phyloP scores from a whole-genome alignment of 257 asterid species.

The Nicotiana benthamiana region DNA sequence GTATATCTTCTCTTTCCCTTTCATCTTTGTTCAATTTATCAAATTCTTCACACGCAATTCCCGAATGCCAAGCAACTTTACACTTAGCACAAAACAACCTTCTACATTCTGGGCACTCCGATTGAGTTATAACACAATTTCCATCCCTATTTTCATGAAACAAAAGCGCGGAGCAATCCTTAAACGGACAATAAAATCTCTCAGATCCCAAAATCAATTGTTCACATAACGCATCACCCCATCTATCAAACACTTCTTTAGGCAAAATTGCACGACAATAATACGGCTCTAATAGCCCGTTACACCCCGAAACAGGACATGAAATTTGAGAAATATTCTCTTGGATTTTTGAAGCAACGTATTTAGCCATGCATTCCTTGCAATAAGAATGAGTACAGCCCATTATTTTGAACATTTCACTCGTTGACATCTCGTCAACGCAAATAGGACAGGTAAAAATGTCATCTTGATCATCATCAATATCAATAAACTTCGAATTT shows the following conservation, averaged over 20 bases:
- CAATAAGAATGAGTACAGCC: constrained; percentile 51
- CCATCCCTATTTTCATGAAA: constrained; percentile 18
- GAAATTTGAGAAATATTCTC: constrained; percentile 25
- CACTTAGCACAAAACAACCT: constrained; percentile 55
- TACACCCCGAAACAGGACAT: constrained; percentile 49
- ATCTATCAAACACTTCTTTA: constrained; percentile 49
- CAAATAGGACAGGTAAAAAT: constrained; percentile 46
- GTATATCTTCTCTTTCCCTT: constrained; percentile 14
- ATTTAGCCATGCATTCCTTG: constrained; percentile 32
- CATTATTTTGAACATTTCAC: constrained; percentile 19
- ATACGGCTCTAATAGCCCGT: constrained; percentile 46
- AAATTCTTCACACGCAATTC: constrained; percentile 35
- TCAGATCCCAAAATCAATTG: constrained; percentile 37
- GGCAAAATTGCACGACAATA: constrained; percentile 53
- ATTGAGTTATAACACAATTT: constrained; percentile 3
- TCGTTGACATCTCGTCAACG: constrained; percentile 31
- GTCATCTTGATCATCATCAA: not conserved
- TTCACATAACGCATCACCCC: constrained; percentile 70
- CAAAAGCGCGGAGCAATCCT: constrained; percentile 54
- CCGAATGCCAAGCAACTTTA: constrained; percentile 53
- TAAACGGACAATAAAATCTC: constrained; percentile 55
- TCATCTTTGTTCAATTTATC: constrained; percentile 23
- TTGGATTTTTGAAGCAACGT: constrained; percentile 46
- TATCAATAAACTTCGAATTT: not conserved
- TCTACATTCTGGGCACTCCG: constrained; percentile 51